Base-by-base conservation (phyloP, 2,329 filamentous ascomycete genomes). In the Nothophaeocryptopus gaeumannii region DNA sequence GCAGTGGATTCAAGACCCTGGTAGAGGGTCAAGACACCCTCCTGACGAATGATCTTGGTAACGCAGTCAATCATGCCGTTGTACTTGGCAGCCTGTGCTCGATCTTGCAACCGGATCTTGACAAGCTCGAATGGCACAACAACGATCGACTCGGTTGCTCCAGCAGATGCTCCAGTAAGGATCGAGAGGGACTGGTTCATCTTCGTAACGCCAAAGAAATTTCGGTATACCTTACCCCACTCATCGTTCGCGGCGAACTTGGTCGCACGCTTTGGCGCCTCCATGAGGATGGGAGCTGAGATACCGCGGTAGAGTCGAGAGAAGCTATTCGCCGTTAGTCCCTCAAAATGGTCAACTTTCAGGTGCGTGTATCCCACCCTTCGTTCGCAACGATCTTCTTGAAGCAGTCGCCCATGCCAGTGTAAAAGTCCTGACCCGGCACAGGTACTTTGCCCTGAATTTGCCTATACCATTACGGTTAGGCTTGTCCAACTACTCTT, bases 221-320 rank as follows among this genome's bases (percentile, higher is more conserved):
- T 86, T 68, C 90, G 88, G 78, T 95, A 99, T 74, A 96, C 81
- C 73, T 90, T 84, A 65, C 93, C 93, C 93, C 93, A 99, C 71
- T 92, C 89, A 71, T 99, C 93, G 74, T 99, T 99, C 74, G 93
- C 93, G 39, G 93, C 92, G 74, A 99, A 99, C 74, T 99, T 99
- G 77, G 89, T 97, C 37, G 92, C 92, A 75, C 78, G 84, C 82
- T 96, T 96, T 73, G 88, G 85, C 49, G 91, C 91, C 74, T 97
- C 92, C 92, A 99, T 99, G 61, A 97, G 81, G 67, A 99, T 97
- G 43, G 93, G 93, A 20, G 93, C 92, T 38, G 82, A 84, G 72
- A 99, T 99, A 67, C 93, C 93, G 61, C 93, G 89, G 78, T 99
- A 99, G 54, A 99, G 80, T 60, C 92, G 84, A 55, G 89, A 93